phyloP scores from a whole-genome alignment of 345 rosid species.

The Theobroma cacao region DNA sequence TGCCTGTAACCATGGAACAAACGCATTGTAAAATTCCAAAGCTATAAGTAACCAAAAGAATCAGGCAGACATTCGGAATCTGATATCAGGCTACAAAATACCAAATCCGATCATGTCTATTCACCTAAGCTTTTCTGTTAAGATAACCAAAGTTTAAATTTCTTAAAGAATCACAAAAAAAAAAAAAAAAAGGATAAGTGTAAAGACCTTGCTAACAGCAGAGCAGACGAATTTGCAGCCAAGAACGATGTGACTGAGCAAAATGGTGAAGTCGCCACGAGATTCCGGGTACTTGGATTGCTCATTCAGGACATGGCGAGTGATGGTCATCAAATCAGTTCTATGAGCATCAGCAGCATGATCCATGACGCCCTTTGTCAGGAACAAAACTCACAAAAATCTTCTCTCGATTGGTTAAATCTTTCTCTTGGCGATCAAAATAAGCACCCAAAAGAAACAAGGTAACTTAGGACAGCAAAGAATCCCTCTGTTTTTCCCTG shows the following conservation, averaged over 20 bases:
- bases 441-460: neutral
- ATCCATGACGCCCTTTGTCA: slow-evolving; percentile 37
- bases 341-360: slow-evolving; percentile 54
- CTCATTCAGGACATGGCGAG: slow-evolving; percentile 63
- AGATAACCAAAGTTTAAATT: neutral
- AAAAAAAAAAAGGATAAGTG: neutral
- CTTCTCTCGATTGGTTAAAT: neutral
- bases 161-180: neutral
- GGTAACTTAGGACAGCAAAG: neutral
- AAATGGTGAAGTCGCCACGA: slow-evolving; percentile 73
- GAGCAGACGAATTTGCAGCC: slow-evolving; percentile 86
- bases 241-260: slow-evolving; percentile 72
- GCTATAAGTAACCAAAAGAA: too few species aligned
- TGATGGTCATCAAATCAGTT: slow-evolving; percentile 79
- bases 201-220: slow-evolving; percentile 57
- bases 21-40: neutral
- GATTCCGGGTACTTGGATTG: slow-evolving; percentile 70
- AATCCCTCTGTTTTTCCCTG: neutral
- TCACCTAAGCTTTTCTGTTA: neutral
- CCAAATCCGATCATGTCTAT: neutral
- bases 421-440: neutral
- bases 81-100: neutral
- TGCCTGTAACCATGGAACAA: slow-evolving; percentile 40
- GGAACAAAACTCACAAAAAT: neutral
- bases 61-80: too few species aligned